These are phyloP conservation scores for Zygosaccharomyces pseudorouxii DNA, from an alignment of 805 yeast genomes.

Conservation along the genomic window DNA sequence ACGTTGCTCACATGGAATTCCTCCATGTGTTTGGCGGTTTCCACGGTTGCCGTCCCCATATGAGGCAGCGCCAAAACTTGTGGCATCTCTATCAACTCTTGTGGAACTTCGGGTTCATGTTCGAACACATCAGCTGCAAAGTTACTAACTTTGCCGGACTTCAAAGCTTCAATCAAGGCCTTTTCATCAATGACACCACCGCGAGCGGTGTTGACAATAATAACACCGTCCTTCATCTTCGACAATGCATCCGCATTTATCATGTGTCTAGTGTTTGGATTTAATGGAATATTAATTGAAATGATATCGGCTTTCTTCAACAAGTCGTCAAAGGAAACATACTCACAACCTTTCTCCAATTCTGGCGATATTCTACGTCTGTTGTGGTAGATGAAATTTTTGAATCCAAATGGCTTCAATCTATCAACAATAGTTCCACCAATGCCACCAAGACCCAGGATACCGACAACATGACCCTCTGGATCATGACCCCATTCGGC, in stretches of 20 bases:
- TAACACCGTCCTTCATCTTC: slow-evolving; percentile 75
- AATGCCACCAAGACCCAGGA: slow-evolving; percentile 86
- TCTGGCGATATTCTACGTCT: slow-evolving; percentile 55
- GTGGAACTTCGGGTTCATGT: slow-evolving; percentile 64
- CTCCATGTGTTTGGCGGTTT: slow-evolving; percentile 79
- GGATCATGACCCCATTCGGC: slow-evolving; percentile 70
- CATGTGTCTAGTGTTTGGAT: slow-evolving; percentile 62
- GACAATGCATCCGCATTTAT: slow-evolving; percentile 55
- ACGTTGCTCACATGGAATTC: slow-evolving; percentile 69
- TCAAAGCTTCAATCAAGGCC: slow-evolving; percentile 51
- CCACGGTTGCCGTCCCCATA: slow-evolving; percentile 77
- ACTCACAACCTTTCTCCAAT: slow-evolving; percentile 64
- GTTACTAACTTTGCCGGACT: slow-evolving; percentile 58
- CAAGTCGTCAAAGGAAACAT: slow-evolving; percentile 67
- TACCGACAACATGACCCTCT: slow-evolving; percentile 69
- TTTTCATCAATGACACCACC: slow-evolving; percentile 76
- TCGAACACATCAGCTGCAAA: slow-evolving; percentile 77
- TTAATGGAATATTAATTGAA: slow-evolving; percentile 74
- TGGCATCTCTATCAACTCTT: slow-evolving; percentile 56
- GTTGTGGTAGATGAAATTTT: slow-evolving; percentile 66
- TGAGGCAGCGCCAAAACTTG: slow-evolving; percentile 81
- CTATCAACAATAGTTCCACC: slow-evolving; percentile 76
- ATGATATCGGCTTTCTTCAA: slow-evolving; percentile 61
- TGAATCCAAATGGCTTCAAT: slow-evolving; percentile 71
- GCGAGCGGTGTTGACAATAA: slow-evolving; percentile 77